Evolutionary conservation across 441 rosid species (phyloP), one percentile per base, ranked within the genome.

Genomic region (Pelargonium fulgidum): DNA sequence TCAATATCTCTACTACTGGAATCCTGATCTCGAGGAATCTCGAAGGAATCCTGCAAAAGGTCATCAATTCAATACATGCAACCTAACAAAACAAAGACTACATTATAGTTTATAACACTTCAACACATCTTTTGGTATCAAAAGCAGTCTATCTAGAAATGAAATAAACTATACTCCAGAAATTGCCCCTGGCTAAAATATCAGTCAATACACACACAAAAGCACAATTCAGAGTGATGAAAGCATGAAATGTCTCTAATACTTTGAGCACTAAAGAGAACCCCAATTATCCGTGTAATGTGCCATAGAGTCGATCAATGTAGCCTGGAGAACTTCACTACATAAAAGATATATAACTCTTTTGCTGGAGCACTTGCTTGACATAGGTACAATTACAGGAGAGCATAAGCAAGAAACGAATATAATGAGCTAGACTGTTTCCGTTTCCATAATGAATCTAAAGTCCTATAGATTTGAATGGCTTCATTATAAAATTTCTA

Each of bases 1-100:
- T 92, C 99, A 54, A 89, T 69, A 80, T 90, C 97, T 64, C 86
- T 85, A 66, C 85, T 84, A 80, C 89, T 77, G 16, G 87, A 80
- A 71, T 81, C 74, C 72, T 85, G 87, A 73, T 81, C 89, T 67
- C 92, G 84, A 67, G 91, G 86, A 85, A 89, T 80, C 85, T 93
- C 99, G 72, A 79, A 84, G 19, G 99, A 94, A 0, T 87, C 91
- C 99, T 94, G 85, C 76, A 77, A 80, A 65, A 48, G 11, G 19
- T 69, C 76, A 70, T 33, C 54, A 76, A 76, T n/a, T 39, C 45
- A 75, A 52, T 52, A 7, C 20, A 14, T 14, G 14, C 59, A 14
- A 52, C 19, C n/a, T n/a, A 52, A n/a, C 59, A n/a, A 11, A 2
- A 48, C 14, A 41, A 41, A 41, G 45, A 41, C 45, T 41, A 41